These are phyloP conservation scores for Camelina laxa DNA, from an alignment of 345 rosid genomes.

Conservation along the genomic window DNA sequence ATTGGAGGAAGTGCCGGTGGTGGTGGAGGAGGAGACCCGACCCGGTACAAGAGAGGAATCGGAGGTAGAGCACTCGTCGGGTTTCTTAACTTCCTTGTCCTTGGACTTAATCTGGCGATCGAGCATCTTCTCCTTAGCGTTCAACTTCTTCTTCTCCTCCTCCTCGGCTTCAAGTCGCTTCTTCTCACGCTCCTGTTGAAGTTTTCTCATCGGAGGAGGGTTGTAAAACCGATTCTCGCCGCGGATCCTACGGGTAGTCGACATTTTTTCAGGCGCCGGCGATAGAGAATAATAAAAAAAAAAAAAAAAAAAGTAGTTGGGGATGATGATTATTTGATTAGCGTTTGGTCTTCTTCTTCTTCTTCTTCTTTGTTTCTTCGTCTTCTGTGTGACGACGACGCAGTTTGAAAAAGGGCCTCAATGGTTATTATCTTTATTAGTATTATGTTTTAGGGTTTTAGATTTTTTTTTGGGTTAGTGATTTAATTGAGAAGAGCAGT, in stretches of 20 bases:
- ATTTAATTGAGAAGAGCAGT: slow-evolving; percentile 17
- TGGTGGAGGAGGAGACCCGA: slow-evolving; percentile 24
- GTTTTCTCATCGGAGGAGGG: slow-evolving; percentile 54
- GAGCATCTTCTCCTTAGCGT: slow-evolving; percentile 21
- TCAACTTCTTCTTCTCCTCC: slow-evolving; percentile 26
- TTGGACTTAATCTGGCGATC: slow-evolving; percentile 14
- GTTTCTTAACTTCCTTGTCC: slow-evolving; percentile 40
- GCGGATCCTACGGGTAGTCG: slow-evolving; percentile 44
- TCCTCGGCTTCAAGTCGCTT: slow-evolving; percentile 45
- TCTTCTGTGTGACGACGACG: slow-evolving; percentile 8
- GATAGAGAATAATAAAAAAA: slow-evolving; percentile 1
- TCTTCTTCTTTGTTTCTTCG: slow-evolving; percentile 13
- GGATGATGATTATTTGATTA: neutral
- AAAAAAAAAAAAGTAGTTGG: slow-evolving; percentile 29
- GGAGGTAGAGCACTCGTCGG: slow-evolving; percentile 51
- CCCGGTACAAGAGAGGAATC: slow-evolving; percentile 48
- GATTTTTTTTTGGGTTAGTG: slow-evolving; percentile 11
- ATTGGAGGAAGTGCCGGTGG: slow-evolving; percentile 49
- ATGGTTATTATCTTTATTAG: no score
- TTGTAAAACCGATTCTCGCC: slow-evolving; percentile 61
- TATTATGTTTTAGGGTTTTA: slow-evolving; percentile 34
- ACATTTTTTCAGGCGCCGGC: slow-evolving; percentile 26
- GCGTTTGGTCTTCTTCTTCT: slow-evolving; percentile 1
- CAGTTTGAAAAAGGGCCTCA: slow-evolving; percentile 19
- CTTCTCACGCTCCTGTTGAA: slow-evolving; percentile 44